These are phyloP conservation scores for Fraxinus angustifolia DNA, from an alignment of 305 asterid genomes.

Conservation along the genomic window DNA sequence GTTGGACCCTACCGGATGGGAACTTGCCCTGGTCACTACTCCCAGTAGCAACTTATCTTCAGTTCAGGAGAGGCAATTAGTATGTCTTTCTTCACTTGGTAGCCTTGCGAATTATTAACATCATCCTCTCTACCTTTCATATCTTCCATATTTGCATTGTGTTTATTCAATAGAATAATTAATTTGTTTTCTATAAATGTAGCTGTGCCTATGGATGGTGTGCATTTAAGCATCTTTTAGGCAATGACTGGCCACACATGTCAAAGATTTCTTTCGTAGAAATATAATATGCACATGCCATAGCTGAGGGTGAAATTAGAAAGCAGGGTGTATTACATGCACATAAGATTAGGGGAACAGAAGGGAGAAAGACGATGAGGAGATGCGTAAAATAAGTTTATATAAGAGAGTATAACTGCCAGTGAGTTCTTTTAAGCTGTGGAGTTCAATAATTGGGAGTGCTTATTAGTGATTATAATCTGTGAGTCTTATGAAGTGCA, in stretches of 20 bases:
- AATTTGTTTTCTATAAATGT: background rate
- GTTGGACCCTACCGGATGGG: constrained; percentile 45
- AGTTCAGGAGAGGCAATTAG: constrained; percentile 85
- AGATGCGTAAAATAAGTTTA: background rate
- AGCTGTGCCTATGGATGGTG: background rate
- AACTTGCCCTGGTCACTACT: constrained; percentile 57
- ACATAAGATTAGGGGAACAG: background rate
- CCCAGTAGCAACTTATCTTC: constrained; percentile 84
- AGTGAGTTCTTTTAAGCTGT: background rate
- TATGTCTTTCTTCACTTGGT: constrained; percentile 24
- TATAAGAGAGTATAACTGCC: background rate
- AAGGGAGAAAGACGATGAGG: background rate
- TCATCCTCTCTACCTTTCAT: background rate
- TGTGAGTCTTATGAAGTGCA: background rate
- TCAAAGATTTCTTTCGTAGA: background rate
- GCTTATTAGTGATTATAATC: background rate
- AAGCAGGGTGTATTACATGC: background rate
- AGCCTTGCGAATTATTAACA: background rate
- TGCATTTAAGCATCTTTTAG: background rate
- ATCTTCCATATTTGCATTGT: background rate
- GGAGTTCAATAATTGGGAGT: background rate
- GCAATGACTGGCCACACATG: background rate
- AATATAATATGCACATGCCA: background rate
- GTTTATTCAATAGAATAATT: background rate
- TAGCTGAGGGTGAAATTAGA: background rate